Evolutionary conservation across 2,329 filamentous ascomycete species (phyloP).

Genomic region (Rasamsonia emersonii): DNA sequence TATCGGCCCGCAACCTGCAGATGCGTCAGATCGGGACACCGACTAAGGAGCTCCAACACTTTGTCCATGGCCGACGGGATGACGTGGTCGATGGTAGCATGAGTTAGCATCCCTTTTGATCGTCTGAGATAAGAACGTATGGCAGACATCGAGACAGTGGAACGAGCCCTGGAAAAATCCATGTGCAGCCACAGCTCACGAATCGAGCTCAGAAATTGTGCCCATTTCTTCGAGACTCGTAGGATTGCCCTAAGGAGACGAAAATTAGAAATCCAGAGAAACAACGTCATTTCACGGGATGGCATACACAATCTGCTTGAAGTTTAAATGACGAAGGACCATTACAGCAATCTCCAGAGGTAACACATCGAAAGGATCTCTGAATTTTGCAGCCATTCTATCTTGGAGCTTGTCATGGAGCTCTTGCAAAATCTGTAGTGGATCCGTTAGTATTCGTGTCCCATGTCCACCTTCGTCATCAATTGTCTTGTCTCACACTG

Average conservation of each 20-base stretch:
- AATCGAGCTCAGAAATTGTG: conserved; percentile 39
- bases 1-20: conserved; percentile 19
- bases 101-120: conserved; percentile 25
- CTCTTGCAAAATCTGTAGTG: conserved; percentile 32
- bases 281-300: conserved; percentile 2
- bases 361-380: conserved; percentile 45
- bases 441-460: too few relatives aligned
- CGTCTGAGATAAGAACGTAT: conserved; percentile 26
- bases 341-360: conserved; percentile 47
- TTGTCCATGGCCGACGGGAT: conserved; percentile 16
- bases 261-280: conserved; percentile 3
- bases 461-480: too few relatives aligned
- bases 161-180: conserved; percentile 41
- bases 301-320: conserved; percentile 41
- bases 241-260: conserved; percentile 33
- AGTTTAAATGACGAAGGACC: conserved; percentile 44
- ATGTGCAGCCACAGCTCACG: conserved; percentile 45
- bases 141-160: conserved; percentile 32
- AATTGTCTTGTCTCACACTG: conserved; percentile 15
- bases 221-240: conserved; percentile 50
- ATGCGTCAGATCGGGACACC: conserved; percentile 25
- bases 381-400: conserved; percentile 19
- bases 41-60: conserved; percentile 22
- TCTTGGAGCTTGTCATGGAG: conserved; percentile 39
- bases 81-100: conserved; percentile 23